Base-by-base conservation (phyloP, 2,329 filamentous ascomycete species). In the Stagonosporopsis rhizophila region DNA sequence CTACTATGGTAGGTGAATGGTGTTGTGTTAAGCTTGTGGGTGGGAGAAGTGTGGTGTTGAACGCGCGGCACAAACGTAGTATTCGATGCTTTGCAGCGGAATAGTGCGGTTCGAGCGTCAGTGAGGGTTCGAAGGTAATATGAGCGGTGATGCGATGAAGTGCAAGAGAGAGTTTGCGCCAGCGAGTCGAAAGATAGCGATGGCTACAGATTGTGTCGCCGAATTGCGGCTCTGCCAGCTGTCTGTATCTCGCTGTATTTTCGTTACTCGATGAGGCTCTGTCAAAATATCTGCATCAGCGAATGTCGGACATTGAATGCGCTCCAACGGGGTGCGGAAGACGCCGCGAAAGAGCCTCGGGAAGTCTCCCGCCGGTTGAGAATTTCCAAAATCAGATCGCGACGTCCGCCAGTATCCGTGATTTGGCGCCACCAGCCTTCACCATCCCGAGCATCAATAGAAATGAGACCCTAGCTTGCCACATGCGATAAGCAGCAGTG, bases 331-430 rank as follows among this genome's bases (percentile, higher is more conserved):
- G 22, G 11, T 39, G 32, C 53, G 53, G 53, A 40, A 51, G 30
- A 51, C 41, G 42, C 53, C 47, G 53, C 42, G 38, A 25, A 44
- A 30, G 48, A 32, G 19, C 48, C 46, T 52, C 53, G 53, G 53
- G 25, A 20, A 8, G 20, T 35, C 9, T 28, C 35, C 41, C 52
- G 55, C n/a, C n/a, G n/a, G n/a, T n/a, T n/a, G n/a, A n/a, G n/a
- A n/a, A n/a, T 35, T 42, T 5, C 19, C 19, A 20, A 42, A 27
- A 35, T 19, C 38, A 22, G 62, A 66, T 70, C 62, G 30, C 58
- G 45, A 60, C 38, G 60, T 61, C 68, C 70, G 65, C 60, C 53
- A 57, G 22, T 72, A 65, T 59, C 69, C 69, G 61, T 30, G n/a
- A 49, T 41, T 56, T 52, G 40, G 64, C 68, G 64, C 23, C 61